Evolutionary conservation across 2,329 filamentous ascomycete genomes (phyloP), one percentile per base, ranked within the genome.

Genomic region (Bipolaris victoriae): DNA sequence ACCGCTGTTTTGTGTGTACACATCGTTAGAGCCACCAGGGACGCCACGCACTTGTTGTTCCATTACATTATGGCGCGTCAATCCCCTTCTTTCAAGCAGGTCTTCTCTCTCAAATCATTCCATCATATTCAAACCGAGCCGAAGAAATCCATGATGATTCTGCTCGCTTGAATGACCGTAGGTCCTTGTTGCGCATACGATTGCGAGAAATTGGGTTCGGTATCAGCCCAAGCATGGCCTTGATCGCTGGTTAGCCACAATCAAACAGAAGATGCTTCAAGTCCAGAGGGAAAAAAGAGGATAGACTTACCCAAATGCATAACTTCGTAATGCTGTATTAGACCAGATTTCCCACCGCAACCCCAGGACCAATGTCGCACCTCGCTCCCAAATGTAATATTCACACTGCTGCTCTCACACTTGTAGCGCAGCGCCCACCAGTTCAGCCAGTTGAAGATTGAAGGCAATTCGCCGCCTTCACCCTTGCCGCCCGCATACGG

Each of bases 141-240:
- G 60, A 83, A 82, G 60, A 82, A 83, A 2, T 75, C 69, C 63
- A 80, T 77, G 18, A 82, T 75, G 31, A 82, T 73, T 29, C 74
- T 71, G 49, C 76, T 81, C 2, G 79, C 80, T 39, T 79, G 66
- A 18, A 83, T 78, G 37, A 78, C 73, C 5, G 78, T 77, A 1
- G 80, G 79, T 1, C 69, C 69, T 52, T 80, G 74, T 0, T 71
- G 74, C 2, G 33, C 26, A 7, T 9, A 76, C 76, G 78, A 62
- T 62, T 81, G 79, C 6, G 78, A 79, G 52, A 81, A 75, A 63
- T 81, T 82, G 45, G 74, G 72, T 45, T 78, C 75, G 3, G 77
- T 80, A 20, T 79, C 80, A 5, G 80, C 76, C 80, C 81, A 82
- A 52, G 73, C 75, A 58, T 83, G 80, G 15, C 78, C 57, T 60